Conservation (phyloP, 2,329 filamentous ascomycete species). For the Botrytis cinerea region DNA sequence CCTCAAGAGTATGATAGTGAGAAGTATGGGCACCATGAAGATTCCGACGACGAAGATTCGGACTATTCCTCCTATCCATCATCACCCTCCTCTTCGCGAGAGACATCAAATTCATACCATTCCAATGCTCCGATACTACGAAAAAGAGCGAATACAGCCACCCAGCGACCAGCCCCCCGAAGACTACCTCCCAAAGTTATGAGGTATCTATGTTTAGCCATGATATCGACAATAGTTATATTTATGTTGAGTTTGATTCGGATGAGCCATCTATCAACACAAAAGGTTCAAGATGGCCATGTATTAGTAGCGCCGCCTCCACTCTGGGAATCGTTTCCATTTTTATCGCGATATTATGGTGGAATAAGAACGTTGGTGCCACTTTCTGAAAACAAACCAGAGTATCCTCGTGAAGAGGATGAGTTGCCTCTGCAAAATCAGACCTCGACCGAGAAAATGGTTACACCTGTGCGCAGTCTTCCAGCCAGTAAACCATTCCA, state of each 20-base stretch:
- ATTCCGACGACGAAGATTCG: conserved; percentile 51
- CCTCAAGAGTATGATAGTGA: conserved; percentile 36
- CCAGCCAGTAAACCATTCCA: conserved; percentile 58
- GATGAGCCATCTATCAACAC: conserved; percentile 71
- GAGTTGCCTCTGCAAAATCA: conserved; percentile 52
- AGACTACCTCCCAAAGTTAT: conserved; percentile 69
- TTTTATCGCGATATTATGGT: conserved; percentile 86
- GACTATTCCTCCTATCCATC: conserved; percentile 43
- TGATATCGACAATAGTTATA: conserved; percentile 69
- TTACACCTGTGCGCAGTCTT: conserved; percentile 44
- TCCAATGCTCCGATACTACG: conserved; percentile 39
- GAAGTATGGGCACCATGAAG: conserved; percentile 37
- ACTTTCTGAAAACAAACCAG: conserved; percentile 67
- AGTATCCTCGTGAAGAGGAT: conserved; percentile 73
- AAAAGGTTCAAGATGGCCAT: conserved; percentile 57
- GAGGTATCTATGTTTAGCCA: conserved; percentile 72
- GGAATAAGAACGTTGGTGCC: conserved; percentile 74
- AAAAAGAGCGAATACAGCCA: conserved; percentile 31
- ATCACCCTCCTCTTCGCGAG: conserved; percentile 38
- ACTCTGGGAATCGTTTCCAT: conserved; percentile 82
- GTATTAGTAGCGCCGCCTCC: conserved; percentile 62
- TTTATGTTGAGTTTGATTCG: conserved; percentile 77
- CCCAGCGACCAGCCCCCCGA: conserved; percentile 30
- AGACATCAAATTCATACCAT: conserved; percentile 39
- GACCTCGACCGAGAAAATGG: conserved; percentile 38